Evolutionary conservation across 345 rosid genomes (phyloP).

Genomic region (Carallia brachiata): DNA sequence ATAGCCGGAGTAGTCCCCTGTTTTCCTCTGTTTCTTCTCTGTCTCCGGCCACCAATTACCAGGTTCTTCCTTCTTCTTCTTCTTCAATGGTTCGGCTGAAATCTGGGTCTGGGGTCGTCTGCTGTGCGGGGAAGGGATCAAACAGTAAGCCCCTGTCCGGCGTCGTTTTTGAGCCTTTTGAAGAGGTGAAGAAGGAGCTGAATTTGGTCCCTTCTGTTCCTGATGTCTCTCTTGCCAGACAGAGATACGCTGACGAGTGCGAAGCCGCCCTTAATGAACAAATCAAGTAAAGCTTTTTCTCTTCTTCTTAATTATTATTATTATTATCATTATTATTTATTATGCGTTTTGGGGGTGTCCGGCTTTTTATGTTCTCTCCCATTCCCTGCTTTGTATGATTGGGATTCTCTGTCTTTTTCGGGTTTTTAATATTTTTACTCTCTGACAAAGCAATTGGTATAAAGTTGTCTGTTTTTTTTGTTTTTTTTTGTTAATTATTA

Average conservation of each 20-base stretch:
- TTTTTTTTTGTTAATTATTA: background rate
- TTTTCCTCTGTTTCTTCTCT: slow-evolving; percentile 31
- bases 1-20: slow-evolving; percentile 17
- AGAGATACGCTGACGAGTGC: slow-evolving; percentile 58
- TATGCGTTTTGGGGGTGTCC: too few species aligned
- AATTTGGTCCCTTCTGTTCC: slow-evolving; percentile 73
- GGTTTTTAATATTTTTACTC: background rate
- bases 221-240: slow-evolving; percentile 76
- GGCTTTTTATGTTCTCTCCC: too few species aligned
- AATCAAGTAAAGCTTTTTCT: slow-evolving; percentile 57
- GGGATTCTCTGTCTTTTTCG: background rate
- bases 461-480: background rate
- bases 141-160: slow-evolving; percentile 46
- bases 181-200: slow-evolving; percentile 92
- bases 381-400: too few species aligned
- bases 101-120: slow-evolving; percentile 20
- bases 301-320: background rate
- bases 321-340: too few species aligned
- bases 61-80: background rate
- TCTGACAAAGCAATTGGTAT: too few species aligned
- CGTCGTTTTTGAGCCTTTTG: slow-evolving; percentile 81
- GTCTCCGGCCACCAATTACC: background rate
- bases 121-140: slow-evolving; percentile 32
- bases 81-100: slow-evolving; percentile 26
- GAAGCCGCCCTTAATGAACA: slow-evolving; percentile 88